Evolutionary conservation across 2,329 filamentous ascomycete genomes (phyloP).

Genomic region (Teratosphaeria viscida): DNA sequence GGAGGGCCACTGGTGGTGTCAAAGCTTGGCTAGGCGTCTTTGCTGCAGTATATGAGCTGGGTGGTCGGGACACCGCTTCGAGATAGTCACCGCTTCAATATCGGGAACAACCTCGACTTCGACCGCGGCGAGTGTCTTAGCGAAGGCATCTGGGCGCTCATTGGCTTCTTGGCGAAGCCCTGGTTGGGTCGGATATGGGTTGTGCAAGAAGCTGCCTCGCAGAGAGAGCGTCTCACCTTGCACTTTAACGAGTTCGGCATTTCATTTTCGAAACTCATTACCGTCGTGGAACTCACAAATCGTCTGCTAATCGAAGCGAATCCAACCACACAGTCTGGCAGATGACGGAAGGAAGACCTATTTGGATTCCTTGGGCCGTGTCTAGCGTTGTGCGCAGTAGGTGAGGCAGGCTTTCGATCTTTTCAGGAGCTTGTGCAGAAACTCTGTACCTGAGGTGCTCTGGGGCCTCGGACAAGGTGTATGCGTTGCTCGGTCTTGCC

Average conservation of each 20-base stretch:
- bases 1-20: background rate
- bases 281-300: background rate
- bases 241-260: background rate
- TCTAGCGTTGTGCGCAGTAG: background rate
- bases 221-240: background rate
- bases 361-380: background rate
- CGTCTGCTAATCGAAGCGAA: background rate
- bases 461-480: background rate
- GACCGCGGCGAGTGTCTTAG: background rate
- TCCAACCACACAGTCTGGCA: background rate
- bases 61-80: background rate
- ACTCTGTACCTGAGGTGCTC: background rate
- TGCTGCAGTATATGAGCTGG: background rate
- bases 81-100: background rate
- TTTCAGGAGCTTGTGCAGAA: background rate
- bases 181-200: background rate
- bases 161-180: background rate
- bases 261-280: background rate
- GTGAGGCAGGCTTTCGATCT: background rate
- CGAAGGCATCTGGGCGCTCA: background rate
- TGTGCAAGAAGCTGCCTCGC: background rate
- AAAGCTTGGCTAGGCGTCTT: background rate
- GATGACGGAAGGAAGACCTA: background rate
- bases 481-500: background rate
- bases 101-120: background rate